Conservation (phyloP, 108 stramenopile genomes). For the Cylindrotheca closterium region DNA sequence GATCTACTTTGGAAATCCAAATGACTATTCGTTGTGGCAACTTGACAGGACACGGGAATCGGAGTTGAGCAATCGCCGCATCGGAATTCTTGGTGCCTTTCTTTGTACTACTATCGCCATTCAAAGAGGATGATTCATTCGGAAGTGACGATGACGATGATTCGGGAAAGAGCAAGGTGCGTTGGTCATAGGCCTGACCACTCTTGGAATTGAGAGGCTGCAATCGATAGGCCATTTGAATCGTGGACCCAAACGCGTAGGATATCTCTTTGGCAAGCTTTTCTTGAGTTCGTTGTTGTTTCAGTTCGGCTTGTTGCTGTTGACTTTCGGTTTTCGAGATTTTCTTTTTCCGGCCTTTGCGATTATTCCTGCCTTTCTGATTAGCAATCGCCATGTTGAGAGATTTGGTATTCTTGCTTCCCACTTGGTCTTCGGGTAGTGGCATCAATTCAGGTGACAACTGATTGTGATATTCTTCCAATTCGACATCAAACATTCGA, state of each 20-base stretch:
- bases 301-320: background rate
- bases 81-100: background rate
- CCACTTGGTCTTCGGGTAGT: constrained; percentile 7
- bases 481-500: constrained; percentile 35
- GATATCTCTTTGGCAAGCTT: constrained; percentile 34
- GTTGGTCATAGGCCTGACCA: background rate
- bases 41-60: constrained; percentile 14
- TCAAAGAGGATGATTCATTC: background rate
- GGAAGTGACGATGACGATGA: no score
- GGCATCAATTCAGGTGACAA: constrained; percentile 15
- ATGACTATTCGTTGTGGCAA: constrained; percentile 27
- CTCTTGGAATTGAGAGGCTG: constrained; percentile 1
- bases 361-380: background rate
- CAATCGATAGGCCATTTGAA: constrained; percentile 36
- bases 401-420: constrained; percentile 18
- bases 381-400: background rate
- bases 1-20: constrained; percentile 21
- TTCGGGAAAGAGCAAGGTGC: constrained; percentile 15
- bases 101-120: background rate
- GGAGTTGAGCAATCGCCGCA: background rate
- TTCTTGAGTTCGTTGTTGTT: constrained; percentile 1
- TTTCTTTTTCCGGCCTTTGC: background rate
- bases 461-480: constrained; percentile 31
- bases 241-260: constrained; percentile 33
- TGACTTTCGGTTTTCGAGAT: background rate